phyloP scores from a whole-genome alignment of 495 filamentous ascomycete genomes.

The Trichoderma virens region DNA sequence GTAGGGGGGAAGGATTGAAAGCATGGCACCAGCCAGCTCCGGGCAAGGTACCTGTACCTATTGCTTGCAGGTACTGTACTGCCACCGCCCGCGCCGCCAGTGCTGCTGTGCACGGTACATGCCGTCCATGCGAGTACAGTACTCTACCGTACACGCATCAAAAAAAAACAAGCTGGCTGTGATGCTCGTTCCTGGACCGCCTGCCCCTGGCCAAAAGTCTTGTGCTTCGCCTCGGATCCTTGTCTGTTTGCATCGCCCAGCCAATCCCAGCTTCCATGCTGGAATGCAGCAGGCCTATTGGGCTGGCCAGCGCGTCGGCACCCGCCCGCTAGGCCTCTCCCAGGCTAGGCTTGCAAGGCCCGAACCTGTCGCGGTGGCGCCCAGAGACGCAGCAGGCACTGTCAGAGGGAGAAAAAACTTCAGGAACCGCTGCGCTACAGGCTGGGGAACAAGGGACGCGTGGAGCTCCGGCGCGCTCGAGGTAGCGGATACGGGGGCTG shows the following conservation, averaged over 20 bases:
- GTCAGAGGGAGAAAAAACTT: not conserved
- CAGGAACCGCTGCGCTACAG: not conserved
- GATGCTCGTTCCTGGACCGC: not conserved
- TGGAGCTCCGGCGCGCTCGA: not conserved
- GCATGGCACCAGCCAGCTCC: too few relatives aligned
- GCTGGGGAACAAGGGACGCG: slow-evolving; percentile 7
- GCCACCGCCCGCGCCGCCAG: too few relatives aligned
- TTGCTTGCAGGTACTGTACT: not conserved
- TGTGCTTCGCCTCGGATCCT: not conserved
- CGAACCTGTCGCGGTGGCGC: not conserved
- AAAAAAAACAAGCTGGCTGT: not conserved
- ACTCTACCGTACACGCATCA: too few relatives aligned
- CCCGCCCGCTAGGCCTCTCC: not conserved
- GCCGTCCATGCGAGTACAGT: not conserved
- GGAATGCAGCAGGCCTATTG: slow-evolving; percentile 10
- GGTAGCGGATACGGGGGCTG: slow-evolving; percentile 5
- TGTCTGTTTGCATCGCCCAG: not conserved
- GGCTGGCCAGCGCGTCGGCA: not conserved
- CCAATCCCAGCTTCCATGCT: slow-evolving; percentile 1
- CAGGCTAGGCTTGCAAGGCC: slow-evolving; percentile 1
- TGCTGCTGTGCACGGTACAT: not conserved
- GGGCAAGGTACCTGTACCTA: not conserved
- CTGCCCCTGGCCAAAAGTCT: slow-evolving; percentile 3
- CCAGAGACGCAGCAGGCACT: not conserved
- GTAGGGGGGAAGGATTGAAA: too few relatives aligned